Evolutionary conservation across 75 land plant genomes (phyloP), one percentile per base, ranked within the genome.

Genomic region (Pinus taeda): DNA sequence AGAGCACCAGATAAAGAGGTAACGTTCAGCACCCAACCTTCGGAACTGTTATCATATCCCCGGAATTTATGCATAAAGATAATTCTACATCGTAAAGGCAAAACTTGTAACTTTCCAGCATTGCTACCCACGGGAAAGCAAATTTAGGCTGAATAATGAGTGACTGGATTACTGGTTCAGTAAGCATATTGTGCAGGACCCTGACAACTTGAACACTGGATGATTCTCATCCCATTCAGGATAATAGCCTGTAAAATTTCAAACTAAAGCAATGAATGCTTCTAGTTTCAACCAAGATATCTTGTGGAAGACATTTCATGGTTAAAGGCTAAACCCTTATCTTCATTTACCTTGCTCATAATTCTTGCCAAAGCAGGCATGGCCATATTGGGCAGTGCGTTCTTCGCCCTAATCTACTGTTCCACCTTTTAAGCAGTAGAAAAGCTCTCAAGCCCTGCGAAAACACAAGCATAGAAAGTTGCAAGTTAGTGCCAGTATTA

Each of bases 401-500:
- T 91, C 91, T 79, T 88, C 87, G 11, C 99, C 99, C 77, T 92
- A 97, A 78, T 97, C 98, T 15, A 97, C 95, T 49, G 76, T 82
- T 57, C 99, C 99, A 30, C 99, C 99, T 81, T 97, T 97, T 84
- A 97, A 79, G 67, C 89, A 97, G 77, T 97, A 97, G 81, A 97
- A 97, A 67, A 97, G 86, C 57, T 92, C 98, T 5, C 99, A 61
- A 15, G 99, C 98, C 89, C 99, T 94, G 85, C 21, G 75, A 77
- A 17, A 45, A 45, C 9, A 45, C 53, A 45, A 45, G 53, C 53
- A 45, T 7, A 45, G 53, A 45, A 45, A 7, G 53, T 45, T 45
- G 53, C 53, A 45, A 45, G 53, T 45, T 6, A 45, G 53, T 45
- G 53, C 53, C 53, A 6, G 53, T 45, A 6, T 45, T 45, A 45